Evolutionary conservation across 108 stramenopile species (phyloP), one percentile per base, ranked within the genome.

Genomic region (Nannochloropsis oceanica): DNA sequence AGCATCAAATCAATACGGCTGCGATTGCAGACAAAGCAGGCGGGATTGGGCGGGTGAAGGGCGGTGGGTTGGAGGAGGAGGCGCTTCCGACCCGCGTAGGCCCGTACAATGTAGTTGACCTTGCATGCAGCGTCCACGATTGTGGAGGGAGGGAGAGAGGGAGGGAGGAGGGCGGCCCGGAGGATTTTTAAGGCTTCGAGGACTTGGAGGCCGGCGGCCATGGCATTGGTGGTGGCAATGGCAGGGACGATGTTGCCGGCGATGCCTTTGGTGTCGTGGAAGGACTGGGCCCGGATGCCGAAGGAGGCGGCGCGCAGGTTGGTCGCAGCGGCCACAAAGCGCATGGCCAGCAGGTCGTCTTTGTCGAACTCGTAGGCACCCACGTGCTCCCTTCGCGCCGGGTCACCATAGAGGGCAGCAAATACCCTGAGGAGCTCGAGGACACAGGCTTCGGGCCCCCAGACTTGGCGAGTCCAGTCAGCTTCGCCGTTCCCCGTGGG

Each of bases 171-270:
- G 59, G 59, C 59, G 7, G 24, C 42, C 84, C 42, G 26, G 0
- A 92, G 81, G 46, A 91, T 90, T 87, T 91, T 90, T 43, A 92
- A 27, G 24, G 92, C 92, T 44, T 90, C 90, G 43, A 88, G 79
- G 43, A 89, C 90, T 89, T 93, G 91, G 81, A 91, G 79, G 8
- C 90, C 92, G 24, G 98, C 97, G 59, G 95, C 96, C 89, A 99
- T 98, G 42, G 99, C 99, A 93, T 99, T 99, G 82, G 98, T 99
- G 18, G 99, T 98, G 80, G 99, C 98, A 91, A 99, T 97, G 81
- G 99, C 99, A 26, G 97, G 97, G 87, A 99, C 98, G 81, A 99
- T 99, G 89, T 99, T 99, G 12, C 98, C 98, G 14, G 98, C 99
- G 80, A 98, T 96, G 42, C 99, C 98, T 92, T 98, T 99, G 90